phyloP scores from a whole-genome alignment of 129 eudicot species.

The Saposhnikovia divaricata region DNA sequence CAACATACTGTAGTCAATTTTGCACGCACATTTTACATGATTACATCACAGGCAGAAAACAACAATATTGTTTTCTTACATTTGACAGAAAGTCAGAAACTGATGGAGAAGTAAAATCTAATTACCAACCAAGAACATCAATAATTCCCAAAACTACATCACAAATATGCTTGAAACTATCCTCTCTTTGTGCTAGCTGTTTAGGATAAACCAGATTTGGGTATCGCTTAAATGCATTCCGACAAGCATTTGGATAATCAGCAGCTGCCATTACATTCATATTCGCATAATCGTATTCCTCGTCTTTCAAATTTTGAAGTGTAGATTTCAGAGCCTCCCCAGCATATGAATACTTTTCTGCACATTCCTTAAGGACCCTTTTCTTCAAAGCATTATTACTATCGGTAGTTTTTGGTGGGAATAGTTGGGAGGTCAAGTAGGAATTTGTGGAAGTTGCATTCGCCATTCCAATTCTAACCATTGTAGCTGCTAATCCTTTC shows the following conservation, averaged over 20 bases:
- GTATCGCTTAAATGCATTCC: slow-evolving; percentile 40
- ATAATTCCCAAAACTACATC: slow-evolving; percentile 66
- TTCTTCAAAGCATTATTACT: slow-evolving; percentile 21
- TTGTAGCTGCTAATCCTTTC: slow-evolving; percentile 59
- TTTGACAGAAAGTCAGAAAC: neutral
- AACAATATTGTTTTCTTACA: neutral
- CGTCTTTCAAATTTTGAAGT: slow-evolving; percentile 41
- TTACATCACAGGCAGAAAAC: neutral
- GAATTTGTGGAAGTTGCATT: slow-evolving; percentile 59
- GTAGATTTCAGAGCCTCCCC: slow-evolving; percentile 44
- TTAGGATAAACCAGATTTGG: slow-evolving; percentile 33
- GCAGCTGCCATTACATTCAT: slow-evolving; percentile 72
- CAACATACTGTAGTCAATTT: neutral
- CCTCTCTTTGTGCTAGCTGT: slow-evolving; percentile 33
- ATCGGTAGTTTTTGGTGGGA: slow-evolving; percentile 3
- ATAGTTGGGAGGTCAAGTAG: slow-evolving; percentile 38
- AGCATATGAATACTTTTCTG: slow-evolving; percentile 49
- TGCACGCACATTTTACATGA: neutral
- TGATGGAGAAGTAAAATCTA: neutral
- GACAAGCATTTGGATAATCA: slow-evolving; percentile 69
- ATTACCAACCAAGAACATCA: slow-evolving; percentile 35
- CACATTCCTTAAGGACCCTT: slow-evolving; percentile 45
- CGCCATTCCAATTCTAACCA: slow-evolving; percentile 36
- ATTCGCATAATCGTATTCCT: slow-evolving; percentile 66
- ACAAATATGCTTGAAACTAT: slow-evolving; percentile 69